Evolutionary conservation across 2,329 filamentous ascomycete genomes (phyloP).

Genomic region (Fusarium poae): DNA sequence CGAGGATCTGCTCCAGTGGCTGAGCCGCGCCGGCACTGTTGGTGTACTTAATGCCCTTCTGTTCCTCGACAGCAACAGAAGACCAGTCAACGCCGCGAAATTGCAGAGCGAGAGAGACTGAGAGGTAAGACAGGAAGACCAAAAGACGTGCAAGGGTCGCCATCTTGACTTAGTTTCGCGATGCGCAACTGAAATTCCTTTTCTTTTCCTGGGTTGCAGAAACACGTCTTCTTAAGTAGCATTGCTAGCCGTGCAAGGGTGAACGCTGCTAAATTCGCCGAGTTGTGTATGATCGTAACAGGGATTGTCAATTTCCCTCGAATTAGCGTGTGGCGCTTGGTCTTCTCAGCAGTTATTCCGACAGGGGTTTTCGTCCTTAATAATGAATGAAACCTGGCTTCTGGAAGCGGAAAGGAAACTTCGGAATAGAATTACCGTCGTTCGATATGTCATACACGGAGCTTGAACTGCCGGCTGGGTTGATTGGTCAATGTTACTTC

Average conservation of each 20-base stretch:
- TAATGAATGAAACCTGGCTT: conserved; percentile 19
- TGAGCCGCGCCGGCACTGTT: conserved; percentile 63
- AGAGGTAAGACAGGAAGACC: conserved; percentile 32
- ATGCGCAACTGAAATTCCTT: not conserved
- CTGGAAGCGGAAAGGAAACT: not conserved
- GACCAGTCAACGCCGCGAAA: conserved; percentile 80
- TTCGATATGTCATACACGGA: conserved; percentile 2
- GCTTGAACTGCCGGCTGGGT: not conserved
- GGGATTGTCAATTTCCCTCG: conserved; percentile 25
- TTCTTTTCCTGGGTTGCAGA: not conserved
- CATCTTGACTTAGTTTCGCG: conserved; percentile 26
- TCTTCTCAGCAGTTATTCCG: conserved; percentile 20
- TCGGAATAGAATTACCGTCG: conserved; percentile 8
- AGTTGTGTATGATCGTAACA: not conserved
- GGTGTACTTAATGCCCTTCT: conserved; percentile 71
- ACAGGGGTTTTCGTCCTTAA: conserved; percentile 16
- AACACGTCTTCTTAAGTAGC: conserved; percentile 15
- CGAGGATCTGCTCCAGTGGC: conserved; percentile 73
- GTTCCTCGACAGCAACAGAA: conserved; percentile 73
- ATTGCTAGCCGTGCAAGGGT: not conserved
- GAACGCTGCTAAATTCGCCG: not conserved
- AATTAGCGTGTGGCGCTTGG: not conserved
- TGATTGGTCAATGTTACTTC: not conserved
- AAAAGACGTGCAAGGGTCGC: conserved; percentile 17
- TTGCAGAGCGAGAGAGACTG: conserved; percentile 60